Percentiles rank a stretch among this genome's conserved stretches.
Conservation (phyloP, 768 basidiomycete species). For the Hemileccinum impolitum region DNA sequence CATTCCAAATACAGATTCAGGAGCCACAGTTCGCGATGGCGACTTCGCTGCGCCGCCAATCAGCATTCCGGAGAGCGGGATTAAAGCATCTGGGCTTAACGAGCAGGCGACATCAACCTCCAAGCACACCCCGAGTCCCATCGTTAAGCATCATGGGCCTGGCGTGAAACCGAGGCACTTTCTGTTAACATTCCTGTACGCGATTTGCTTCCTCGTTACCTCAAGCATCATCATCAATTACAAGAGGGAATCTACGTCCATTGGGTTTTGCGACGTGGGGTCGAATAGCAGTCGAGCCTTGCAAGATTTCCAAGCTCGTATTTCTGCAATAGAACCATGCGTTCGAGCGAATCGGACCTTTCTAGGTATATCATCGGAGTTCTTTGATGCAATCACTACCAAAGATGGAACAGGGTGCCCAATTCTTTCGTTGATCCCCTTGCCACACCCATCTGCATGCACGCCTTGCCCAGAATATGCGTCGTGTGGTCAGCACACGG, state of each 20-base stretch:
- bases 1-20: constrained; percentile 4
- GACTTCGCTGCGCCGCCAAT: constrained; percentile 7
- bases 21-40: neutral
- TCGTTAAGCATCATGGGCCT: constrained; percentile 13
- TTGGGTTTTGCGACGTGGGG: constrained; percentile 76
- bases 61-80: constrained; percentile 21
- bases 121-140: constrained; percentile 37
- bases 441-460: constrained; percentile 60
- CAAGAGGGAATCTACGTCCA: constrained; percentile 63
- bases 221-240: constrained; percentile 42
- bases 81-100: constrained; percentile 12
- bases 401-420: constrained; percentile 46
- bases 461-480: constrained; percentile 73
- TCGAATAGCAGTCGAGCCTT: constrained; percentile 56
- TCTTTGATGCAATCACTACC: constrained; percentile 24
- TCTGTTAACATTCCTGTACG: constrained; percentile 42
- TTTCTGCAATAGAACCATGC: constrained; percentile 52
- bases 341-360: constrained; percentile 52
- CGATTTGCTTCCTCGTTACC: constrained; percentile 34
- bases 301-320: constrained; percentile 42
- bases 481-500: constrained; percentile 50
- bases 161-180: constrained; percentile 23
- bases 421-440: constrained; percentile 49
- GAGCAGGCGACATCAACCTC: constrained; percentile 35
- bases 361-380: constrained; percentile 34